Base-by-base conservation (phyloP, 2,329 filamentous ascomycete genomes). In the Cladophialophora yegresii region DNA sequence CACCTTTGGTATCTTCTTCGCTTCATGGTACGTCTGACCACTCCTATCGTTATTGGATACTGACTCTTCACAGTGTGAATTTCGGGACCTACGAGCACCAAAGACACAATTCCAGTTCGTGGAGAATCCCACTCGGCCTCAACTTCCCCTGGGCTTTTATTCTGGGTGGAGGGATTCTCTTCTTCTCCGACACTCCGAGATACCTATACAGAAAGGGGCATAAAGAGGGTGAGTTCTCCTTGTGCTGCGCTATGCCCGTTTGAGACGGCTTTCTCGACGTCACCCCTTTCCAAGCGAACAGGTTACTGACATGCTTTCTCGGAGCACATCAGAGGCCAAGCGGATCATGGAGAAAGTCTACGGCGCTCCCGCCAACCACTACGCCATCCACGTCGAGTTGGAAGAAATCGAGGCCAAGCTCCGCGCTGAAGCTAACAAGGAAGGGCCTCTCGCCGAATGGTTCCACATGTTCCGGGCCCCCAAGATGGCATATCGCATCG, bases 1-100 rank as follows among this genome's bases (percentile, higher is more conserved):
- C 62, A 69, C 66, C 9, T 63, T 69, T 85, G 87, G 87, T 60
- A 88, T 89, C 63, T 73, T 89, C 22, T 86, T 88, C 55, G 85
- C 87, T 68, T 88, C 84, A 75, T 78, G 77, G 47, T 50, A 50
- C 10, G 47, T 43, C 33, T 16, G 33, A 13, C 4, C 2, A 36
- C 12, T 36, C 13, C 12, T 36, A 6, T 28, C 26, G 26, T 13
- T 36, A 2, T 28, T 53, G 12, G 13, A 33, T 23, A 9, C 51
- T 54, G n/a, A 54, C 28, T 12, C 8, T 30, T 16, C n/a, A 33
- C 16, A 30, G 26, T 16, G 28, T 50, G 10, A 81, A 81, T 65
- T 81, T 73, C 54, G 79, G 79, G 28, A 80, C 78, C 1, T 65
- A 71, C 51, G 64, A 69, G 51, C 70, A 71, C 50, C 71, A 71